Evolutionary conservation across 2,329 filamentous ascomycete genomes (phyloP), one percentile per base, ranked within the genome.

Genomic region (Arachnopeziza araneosa): DNA sequence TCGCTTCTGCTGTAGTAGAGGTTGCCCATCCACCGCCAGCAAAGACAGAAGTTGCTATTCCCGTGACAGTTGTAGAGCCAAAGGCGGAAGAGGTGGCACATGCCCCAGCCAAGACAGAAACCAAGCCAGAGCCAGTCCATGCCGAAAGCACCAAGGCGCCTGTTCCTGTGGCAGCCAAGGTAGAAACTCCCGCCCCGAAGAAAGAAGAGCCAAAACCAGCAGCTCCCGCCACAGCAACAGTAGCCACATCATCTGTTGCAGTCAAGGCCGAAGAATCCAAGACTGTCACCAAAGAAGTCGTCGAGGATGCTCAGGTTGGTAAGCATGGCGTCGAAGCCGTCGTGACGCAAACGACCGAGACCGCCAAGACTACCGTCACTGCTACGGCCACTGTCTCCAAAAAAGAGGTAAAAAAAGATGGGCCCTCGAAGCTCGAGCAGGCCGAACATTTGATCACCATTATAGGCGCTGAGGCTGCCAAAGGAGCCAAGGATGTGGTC

Each of bases 401-500:
- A 44, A 19, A n/a, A 14, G 52, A 54, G 24, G 24, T 54, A 3
- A 54, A 54, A 24, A 24, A 54, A n/a, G 52, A 30, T 30, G 9
- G 24, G 6, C 52, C 52, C 22, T 26, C 19, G 17, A 12, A 4
- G 9, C 32, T 54, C 6, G 24, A n/a, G 23, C 5, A 54, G 24
- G 52, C 52, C 7, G 52, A 30, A 30, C 22, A 54, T n/a, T 9
- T 54, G 9, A 30, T 30, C 12, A 57, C 62, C 26, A 57, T 58
- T 24, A 60, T 69, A n/a, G 59, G 51, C 4, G 56, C 64, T 7
- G 66, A 69, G 54, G 60, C 65, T 7, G 58, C 58, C 0, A 60
- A 66, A 22, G 66, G 67, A 14, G 67, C 59, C 17, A 58, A 63
- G 19, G 58, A 67, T 52, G 63, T 64, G 1, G 59, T 65, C 17